These are phyloP conservation scores for Maudiozyma saulgeensis DNA, from an alignment of 805 yeast genomes.

Conservation along the genomic window DNA sequence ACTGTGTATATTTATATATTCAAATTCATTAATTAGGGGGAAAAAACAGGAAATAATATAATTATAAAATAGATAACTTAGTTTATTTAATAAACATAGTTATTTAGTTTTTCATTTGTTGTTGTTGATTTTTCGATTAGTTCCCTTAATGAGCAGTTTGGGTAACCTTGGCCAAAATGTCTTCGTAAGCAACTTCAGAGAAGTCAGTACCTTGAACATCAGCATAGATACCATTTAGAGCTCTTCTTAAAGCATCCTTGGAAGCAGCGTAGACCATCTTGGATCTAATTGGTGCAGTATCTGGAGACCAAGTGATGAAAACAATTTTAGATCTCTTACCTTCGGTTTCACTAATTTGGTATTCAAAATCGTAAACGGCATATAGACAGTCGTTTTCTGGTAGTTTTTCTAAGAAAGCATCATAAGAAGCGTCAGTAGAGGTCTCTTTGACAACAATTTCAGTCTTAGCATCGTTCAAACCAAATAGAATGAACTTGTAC, in stretches of 20 bases:
- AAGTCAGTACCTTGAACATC: conserved; percentile 98
- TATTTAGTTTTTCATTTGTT: background rate
- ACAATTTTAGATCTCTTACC: conserved; percentile 81
- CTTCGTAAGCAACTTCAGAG: conserved; percentile 91
- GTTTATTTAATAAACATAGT: background rate
- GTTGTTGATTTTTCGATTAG: background rate
- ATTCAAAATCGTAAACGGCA: conserved; percentile 95
- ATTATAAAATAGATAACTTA: too few species aligned
- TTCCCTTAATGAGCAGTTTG: conserved; percentile 1
- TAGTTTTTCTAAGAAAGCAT: conserved; percentile 72
- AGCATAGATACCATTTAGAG: conserved; percentile 86
- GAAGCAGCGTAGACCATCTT: conserved; percentile 99
- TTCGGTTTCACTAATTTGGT: conserved; percentile 79
- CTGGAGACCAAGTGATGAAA: conserved; percentile 91
- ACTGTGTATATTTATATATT: too few species aligned
- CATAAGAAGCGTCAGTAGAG: conserved; percentile 68
- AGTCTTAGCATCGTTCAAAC: conserved; percentile 77
- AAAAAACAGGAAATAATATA: too few species aligned
- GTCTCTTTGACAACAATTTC: conserved; percentile 84
- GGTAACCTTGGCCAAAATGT: conserved; percentile 74
- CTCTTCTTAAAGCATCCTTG: conserved; percentile 94
- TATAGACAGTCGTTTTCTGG: conserved; percentile 96
- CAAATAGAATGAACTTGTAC: conserved; percentile 72
- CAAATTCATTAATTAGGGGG: too few species aligned
- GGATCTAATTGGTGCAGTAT: conserved; percentile 86